Percentiles rank a stretch among this genome's conserved stretches.
phyloP scores from a whole-genome alignment of 768 basidiomycete species.

The Sarcodon aspratus region DNA sequence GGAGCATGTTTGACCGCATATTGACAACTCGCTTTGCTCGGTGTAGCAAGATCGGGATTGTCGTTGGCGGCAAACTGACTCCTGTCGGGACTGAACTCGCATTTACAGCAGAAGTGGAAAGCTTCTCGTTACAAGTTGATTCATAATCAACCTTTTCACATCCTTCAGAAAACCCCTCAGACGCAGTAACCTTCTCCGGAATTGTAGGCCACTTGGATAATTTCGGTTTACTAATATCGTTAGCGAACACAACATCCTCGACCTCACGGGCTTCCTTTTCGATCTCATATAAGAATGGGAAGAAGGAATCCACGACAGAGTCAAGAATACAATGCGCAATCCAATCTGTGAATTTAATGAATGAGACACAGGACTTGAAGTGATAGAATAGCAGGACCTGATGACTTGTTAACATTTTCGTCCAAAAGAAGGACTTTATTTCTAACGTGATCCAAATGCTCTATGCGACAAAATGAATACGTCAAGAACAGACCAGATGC shows the following conservation, averaged over 20 bases:
- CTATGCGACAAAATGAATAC: conserved; percentile 18
- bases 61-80: neutral
- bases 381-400: conserved; percentile 33
- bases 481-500: conserved; percentile 2
- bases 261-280: conserved; percentile 73
- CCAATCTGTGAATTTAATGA: conserved; percentile 50
- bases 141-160: neutral
- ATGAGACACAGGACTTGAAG: neutral
- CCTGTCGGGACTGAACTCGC: neutral
- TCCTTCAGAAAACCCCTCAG: neutral
- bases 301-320: conserved; percentile 90
- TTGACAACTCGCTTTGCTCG: neutral
- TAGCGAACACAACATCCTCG: conserved; percentile 24
- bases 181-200: neutral
- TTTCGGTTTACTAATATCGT: neutral
- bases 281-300: conserved; percentile 72
- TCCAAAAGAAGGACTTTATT: conserved; percentile 58
- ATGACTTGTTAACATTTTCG: conserved; percentile 53
- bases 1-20: neutral
- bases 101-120: neutral
- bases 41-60: neutral
- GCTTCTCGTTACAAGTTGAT: conserved; percentile 1
- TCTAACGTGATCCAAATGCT: conserved; percentile 70
- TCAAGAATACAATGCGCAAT: conserved; percentile 89
- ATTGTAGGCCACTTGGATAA: neutral